A percentile compares a stretch with the other conserved stretches of the same genome.
Evolutionary conservation across 768 basidiomycete genomes (phyloP).

Genomic region (Coprinopsis cinerea): DNA sequence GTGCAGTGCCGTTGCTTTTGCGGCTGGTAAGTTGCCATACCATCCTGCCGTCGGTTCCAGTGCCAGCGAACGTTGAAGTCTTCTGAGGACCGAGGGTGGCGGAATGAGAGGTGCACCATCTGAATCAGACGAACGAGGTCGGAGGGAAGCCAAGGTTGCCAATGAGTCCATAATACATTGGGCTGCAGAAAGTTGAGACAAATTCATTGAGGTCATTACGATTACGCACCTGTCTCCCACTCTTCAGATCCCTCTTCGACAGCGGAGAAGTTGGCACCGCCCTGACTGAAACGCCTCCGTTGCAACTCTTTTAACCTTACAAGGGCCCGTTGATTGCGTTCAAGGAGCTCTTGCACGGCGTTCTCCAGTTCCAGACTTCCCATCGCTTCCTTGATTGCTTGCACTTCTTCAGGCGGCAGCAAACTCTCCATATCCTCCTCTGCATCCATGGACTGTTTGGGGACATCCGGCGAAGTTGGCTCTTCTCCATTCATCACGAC

Average conservation of each 20-base stretch:
- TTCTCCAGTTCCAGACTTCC: slow-evolving; percentile 60
- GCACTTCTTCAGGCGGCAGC: slow-evolving; percentile 50
- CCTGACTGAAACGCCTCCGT: slow-evolving; percentile 42
- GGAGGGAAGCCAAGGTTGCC: slow-evolving; percentile 58
- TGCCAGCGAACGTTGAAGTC: slow-evolving; percentile 66
- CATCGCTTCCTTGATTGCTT: slow-evolving; percentile 54
- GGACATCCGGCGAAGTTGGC: slow-evolving; percentile 10
- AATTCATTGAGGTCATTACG: slow-evolving; percentile 6
- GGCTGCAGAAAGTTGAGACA: slow-evolving; percentile 37
- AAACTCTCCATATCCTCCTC: slow-evolving; percentile 45
- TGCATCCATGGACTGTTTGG: slow-evolving; percentile 17
- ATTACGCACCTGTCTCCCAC: slow-evolving; percentile 68
- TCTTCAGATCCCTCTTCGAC: slow-evolving; percentile 73
- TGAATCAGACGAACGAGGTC: slow-evolving; percentile 48
- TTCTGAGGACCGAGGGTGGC: slow-evolving; percentile 57
- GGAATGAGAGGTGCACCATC: slow-evolving; percentile 51
- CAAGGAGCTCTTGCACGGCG: slow-evolving; percentile 63
- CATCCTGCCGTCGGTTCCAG: slow-evolving; percentile 56
- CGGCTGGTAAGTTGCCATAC: slow-evolving; percentile 65
- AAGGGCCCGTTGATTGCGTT: slow-evolving; percentile 60
- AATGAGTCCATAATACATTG: slow-evolving; percentile 70
- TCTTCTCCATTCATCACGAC: slow-evolving; percentile 15
- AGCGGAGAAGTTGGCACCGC: slow-evolving; percentile 34
- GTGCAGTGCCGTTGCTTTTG: slow-evolving; percentile 53
- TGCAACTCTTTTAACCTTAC: slow-evolving; percentile 63